Base-by-base conservation (phyloP, 768 basidiomycete genomes). In the Suillus cothurnatus region DNA sequence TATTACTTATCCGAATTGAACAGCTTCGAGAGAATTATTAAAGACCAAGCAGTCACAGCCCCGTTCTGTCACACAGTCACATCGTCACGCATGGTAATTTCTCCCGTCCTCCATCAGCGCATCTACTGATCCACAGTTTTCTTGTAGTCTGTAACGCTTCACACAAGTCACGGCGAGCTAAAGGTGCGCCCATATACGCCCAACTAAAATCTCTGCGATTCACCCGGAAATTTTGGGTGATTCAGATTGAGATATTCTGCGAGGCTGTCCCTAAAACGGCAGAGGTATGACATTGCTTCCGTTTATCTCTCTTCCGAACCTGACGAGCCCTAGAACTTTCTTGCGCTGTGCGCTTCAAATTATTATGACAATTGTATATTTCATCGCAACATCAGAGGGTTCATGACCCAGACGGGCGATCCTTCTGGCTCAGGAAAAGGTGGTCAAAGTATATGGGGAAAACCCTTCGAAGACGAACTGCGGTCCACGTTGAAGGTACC, bases 361-460 rank as follows among this genome's bases (percentile, higher is more conserved):
- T 90, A 89, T 71, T 99, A 93, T 77, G 85, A 97, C 76, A 83
- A 84, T 62, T 93, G 88, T 71, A 77, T 95, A 21, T 98, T 96
- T 73, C 96, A 98, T 76, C 86, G 95, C 50, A 99, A 94, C 75
- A 98, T 99, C 81, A 94, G 89, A 70, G 90, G 89, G 26, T 99
- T 99, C 80, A 99, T 99, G 92, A 81, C 91, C 11, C 97, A 99
- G 72, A 93, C 94, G 0, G 94, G 94, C 49, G 95, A 97, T 75
- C 93, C 93, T 17, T 82, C 87, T 12, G 94, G 94, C 28, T 87
- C 93, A 32, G 97, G 97, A 32, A 99, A 98, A 77, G 95, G 94
- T 45, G 97, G 97, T 15, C 94, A 98, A 79, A 95, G 93, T 72
- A 92, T 98, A 69, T 99, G 96, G 95, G 95, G 95, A 3, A 87